Conservation (phyloP, 1,284 basidiomycete species). For the Entoloma clypeatum region DNA sequence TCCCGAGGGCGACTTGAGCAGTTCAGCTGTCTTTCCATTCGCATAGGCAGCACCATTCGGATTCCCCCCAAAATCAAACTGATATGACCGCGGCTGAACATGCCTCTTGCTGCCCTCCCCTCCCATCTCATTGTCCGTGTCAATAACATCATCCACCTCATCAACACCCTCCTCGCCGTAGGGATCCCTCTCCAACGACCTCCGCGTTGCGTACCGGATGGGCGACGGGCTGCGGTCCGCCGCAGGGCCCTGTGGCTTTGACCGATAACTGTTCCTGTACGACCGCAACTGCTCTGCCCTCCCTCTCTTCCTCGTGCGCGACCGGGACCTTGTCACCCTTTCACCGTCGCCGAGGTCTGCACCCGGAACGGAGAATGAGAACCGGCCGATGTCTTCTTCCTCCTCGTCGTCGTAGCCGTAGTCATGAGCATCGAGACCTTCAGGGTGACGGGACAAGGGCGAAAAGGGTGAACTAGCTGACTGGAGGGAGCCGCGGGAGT, state of each 20-base stretch:
- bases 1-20: no score
- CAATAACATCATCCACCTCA: not conserved
- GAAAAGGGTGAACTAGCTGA: not conserved
- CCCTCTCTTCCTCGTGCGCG: no score
- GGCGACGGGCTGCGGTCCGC: conserved; percentile 20
- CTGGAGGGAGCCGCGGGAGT: conserved; percentile 8
- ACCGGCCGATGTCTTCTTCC: no score
- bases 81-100: conserved; percentile 23
- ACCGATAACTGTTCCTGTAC: conserved; percentile 11
- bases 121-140: not conserved
- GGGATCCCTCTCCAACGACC: conserved; percentile 4
- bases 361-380: no score
- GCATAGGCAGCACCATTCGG: conserved; percentile 9
- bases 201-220: conserved; percentile 19
- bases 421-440: no score
- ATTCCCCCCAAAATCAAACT: conserved; percentile 19
- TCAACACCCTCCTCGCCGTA: conserved; percentile 1
- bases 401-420: no score
- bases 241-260: conserved; percentile 1
- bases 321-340: no score
- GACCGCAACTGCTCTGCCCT: conserved; percentile 11
- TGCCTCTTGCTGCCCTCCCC: conserved; percentile 5
- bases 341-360: no score
- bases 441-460: no score
- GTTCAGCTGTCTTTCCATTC: not conserved